Percentiles rank a stretch among this genome's conserved stretches.
Evolutionary conservation across 2,329 filamentous ascomycete species (phyloP).

Genomic region (Fusarium fracticaudum): DNA sequence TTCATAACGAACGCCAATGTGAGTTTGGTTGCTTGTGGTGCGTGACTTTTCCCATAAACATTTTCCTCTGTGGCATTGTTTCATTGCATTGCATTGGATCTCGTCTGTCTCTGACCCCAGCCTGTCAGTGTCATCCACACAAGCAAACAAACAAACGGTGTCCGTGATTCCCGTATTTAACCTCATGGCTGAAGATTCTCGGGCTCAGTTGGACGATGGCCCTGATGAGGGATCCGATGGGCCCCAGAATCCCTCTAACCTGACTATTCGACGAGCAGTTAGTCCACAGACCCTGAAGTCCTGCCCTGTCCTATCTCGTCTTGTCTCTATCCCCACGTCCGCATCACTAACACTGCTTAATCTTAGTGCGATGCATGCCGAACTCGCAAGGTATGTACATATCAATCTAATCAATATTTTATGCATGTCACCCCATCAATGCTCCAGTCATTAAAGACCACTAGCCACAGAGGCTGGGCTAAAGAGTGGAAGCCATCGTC

Average conservation of each 20-base stretch:
- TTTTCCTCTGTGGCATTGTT: conserved; percentile 16
- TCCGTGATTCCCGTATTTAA: conserved; percentile 11
- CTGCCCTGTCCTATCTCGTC: not conserved
- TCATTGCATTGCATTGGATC: not conserved
- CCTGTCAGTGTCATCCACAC: not conserved
- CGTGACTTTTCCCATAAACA: not conserved
- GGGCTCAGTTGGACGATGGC: conserved; percentile 27
- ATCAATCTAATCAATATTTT: conserved; percentile 24
- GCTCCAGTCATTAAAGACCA: not conserved
- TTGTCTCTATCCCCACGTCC: not conserved
- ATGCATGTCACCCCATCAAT: not conserved
- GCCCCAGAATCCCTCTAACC: conserved; percentile 28
- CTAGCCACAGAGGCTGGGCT: not conserved
- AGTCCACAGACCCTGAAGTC: conserved; percentile 12
- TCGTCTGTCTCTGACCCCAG: conserved; percentile 6
- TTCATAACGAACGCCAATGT: conserved; percentile 18
- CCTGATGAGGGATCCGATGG: conserved; percentile 38
- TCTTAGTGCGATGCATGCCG: conserved; percentile 48
- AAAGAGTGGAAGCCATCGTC: not conserved
- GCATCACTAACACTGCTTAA: conserved; percentile 29
- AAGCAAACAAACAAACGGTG: not conserved
- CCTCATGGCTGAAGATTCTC: conserved; percentile 30
- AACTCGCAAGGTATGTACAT: conserved; percentile 45
- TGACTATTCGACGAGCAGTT: conserved; percentile 40
- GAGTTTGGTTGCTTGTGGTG: conserved; percentile 1